Percentiles rank a stretch among this genome's conserved stretches.
Conservation (phyloP, 2,329 filamentous ascomycete genomes). For the Diaporthe longicolla region DNA sequence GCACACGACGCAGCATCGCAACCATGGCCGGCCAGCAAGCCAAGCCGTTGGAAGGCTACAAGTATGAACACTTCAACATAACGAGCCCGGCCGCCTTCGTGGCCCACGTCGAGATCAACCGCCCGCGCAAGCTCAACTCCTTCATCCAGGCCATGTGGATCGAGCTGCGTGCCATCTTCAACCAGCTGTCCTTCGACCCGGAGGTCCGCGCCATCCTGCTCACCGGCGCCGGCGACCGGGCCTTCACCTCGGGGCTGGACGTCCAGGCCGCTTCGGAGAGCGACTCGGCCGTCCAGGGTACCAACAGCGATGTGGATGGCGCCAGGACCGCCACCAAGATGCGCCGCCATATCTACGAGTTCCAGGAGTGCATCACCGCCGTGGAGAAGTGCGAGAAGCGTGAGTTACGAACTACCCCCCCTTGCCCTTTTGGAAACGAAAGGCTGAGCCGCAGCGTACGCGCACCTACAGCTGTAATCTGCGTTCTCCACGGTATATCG, state of each 20-base stretch:
- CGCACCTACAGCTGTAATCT: constrained; percentile 78
- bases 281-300: constrained; percentile 59
- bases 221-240: constrained; percentile 84
- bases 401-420: constrained; percentile 61
- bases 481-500: constrained; percentile 82
- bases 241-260: constrained; percentile 90
- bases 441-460: constrained; percentile 6
- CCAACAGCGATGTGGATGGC: constrained; percentile 61
- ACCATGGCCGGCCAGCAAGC: constrained; percentile 34
- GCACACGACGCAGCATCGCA: background rate
- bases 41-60: constrained; percentile 51
- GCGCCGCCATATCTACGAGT: constrained; percentile 79
- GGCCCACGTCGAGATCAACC: constrained; percentile 93
- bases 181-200: constrained; percentile 77
- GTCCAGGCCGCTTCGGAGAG: constrained; percentile 76
- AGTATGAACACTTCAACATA: constrained; percentile 79
- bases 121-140: constrained; percentile 88
- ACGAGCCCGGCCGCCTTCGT: constrained; percentile 80
- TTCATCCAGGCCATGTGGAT: constrained; percentile 90
- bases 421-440: too few relatives aligned
- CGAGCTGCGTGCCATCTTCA: constrained; percentile 82
- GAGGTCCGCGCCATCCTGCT: constrained; percentile 83
- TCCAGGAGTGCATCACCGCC: constrained; percentile 82
- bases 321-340: constrained; percentile 75
- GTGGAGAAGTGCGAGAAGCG: constrained; percentile 92